Percentiles rank a stretch among this genome's conserved stretches.
These are phyloP conservation scores for Capillidium heterosporum DNA, from an alignment of 371 early-diverging fungal species.

Conservation along the genomic window DNA sequence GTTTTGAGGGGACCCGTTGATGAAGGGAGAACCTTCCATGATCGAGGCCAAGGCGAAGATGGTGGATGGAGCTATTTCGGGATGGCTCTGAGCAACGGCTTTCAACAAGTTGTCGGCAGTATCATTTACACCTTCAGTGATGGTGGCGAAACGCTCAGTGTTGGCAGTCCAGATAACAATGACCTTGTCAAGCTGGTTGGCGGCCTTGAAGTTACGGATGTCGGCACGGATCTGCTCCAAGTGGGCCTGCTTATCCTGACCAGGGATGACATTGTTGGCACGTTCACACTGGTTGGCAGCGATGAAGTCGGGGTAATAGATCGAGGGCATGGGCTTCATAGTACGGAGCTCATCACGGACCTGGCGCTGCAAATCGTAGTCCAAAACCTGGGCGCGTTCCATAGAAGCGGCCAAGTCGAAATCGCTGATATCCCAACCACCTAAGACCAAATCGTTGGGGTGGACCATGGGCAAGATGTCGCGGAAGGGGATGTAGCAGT, in stretches of 20 bases:
- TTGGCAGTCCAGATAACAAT: constrained; percentile 96
- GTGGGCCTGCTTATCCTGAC: constrained; percentile 67
- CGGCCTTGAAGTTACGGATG: constrained; percentile 81
- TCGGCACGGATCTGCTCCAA: constrained; percentile 78
- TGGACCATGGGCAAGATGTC: constrained; percentile 85
- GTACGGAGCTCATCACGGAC: constrained; percentile 52
- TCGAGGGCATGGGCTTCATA: constrained; percentile 75
- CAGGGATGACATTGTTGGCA: constrained; percentile 77
- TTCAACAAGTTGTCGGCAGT: constrained; percentile 78
- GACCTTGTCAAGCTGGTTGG: constrained; percentile 73
- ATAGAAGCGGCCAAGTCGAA: constrained; percentile 76
- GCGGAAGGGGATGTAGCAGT: constrained; percentile 76
- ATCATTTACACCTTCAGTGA: constrained; percentile 85
- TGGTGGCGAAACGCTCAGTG: constrained; percentile 76
- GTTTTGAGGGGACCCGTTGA: constrained; percentile 97
- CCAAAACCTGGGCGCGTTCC: constrained; percentile 84
- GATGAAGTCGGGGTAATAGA: constrained; percentile 92
- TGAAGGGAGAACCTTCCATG: constrained; percentile 82
- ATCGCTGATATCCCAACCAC: constrained; percentile 93
- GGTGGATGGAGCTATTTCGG: constrained; percentile 88
- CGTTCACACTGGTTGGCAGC: constrained; percentile 93
- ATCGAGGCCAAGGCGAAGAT: constrained; percentile 92
- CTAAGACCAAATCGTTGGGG: constrained; percentile 87
- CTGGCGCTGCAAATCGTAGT: constrained; percentile 88
- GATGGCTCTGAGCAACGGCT: constrained; percentile 58